Evolutionary conservation across 106 monocot genomes (phyloP).

Genomic region (Vanilla planifolia): DNA sequence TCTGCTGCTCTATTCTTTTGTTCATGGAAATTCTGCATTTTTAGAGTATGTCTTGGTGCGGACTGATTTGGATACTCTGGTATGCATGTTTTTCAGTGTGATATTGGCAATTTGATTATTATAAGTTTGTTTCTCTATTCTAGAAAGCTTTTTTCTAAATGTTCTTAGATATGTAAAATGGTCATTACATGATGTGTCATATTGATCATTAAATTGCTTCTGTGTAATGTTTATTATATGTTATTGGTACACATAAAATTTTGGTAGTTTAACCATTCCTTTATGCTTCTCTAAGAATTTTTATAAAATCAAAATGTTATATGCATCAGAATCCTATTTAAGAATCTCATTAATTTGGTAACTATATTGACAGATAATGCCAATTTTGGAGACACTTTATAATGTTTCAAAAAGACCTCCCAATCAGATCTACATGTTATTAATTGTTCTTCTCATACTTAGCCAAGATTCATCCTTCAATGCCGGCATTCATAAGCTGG

Average conservation of each 20-base stretch:
- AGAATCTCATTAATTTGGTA: slow-evolving; percentile 1
- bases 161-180: too few species aligned
- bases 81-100: slow-evolving; percentile 25
- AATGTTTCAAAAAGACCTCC: slow-evolving; percentile 82
- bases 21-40: slow-evolving; percentile 91
- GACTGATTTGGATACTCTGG: slow-evolving; percentile 97
- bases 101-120: neutral
- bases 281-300: too few species aligned
- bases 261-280: too few species aligned
- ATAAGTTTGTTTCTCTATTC: neutral
- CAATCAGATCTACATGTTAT: slow-evolving; percentile 96
- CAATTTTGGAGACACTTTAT: slow-evolving; percentile 91
- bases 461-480: slow-evolving; percentile 99
- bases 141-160: too few species aligned
- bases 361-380: slow-evolving; percentile 66
- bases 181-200: too few species aligned
- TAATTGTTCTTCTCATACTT: slow-evolving; percentile 89
- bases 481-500: slow-evolving; percentile 93
- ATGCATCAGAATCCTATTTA: too few species aligned
- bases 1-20: slow-evolving; percentile 78
- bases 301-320: too few species aligned
- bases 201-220: too few species aligned
- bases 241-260: too few species aligned
- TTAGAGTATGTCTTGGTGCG: slow-evolving; percentile 94
- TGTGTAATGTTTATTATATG: too few species aligned